A percentile compares a stretch with the other conserved stretches of the same genome.
These are phyloP conservation scores for Chrysosporium keratinophilum DNA, from an alignment of 2,329 filamentous ascomycete species.

Conservation along the genomic window DNA sequence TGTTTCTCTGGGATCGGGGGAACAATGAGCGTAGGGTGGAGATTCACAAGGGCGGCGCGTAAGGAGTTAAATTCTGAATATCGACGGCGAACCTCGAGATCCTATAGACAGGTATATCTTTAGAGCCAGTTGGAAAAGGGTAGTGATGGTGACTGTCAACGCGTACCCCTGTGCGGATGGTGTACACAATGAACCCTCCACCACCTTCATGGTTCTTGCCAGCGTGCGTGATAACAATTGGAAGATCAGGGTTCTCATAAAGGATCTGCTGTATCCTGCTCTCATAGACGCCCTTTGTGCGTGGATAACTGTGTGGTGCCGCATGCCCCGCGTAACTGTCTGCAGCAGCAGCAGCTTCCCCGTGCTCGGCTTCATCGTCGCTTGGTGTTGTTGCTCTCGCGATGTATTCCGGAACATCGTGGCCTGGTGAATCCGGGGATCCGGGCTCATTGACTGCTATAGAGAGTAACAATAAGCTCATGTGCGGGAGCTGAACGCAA, in stretches of 20 bases:
- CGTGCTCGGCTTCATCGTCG: conserved; percentile 22
- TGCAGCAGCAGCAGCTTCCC: conserved; percentile 1
- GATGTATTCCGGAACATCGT: conserved; percentile 51
- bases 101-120: conserved; percentile 43
- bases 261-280: conserved; percentile 96
- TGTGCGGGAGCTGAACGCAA: neutral
- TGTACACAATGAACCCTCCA: conserved; percentile 92
- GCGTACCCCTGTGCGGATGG: conserved; percentile 81
- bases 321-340: conserved; percentile 38
- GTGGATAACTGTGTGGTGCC: conserved; percentile 41
- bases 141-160: neutral
- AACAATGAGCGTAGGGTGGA: conserved; percentile 91
- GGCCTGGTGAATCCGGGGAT: conserved; percentile 59
- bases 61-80: conserved; percentile 96
- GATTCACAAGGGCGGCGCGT: conserved; percentile 72
- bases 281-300: conserved; percentile 78
- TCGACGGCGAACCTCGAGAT: conserved; percentile 84
- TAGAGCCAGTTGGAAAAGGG: neutral
- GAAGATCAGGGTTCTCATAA: conserved; percentile 82
- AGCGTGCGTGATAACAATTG: conserved; percentile 85
- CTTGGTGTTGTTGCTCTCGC: conserved; percentile 43
- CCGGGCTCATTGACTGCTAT: conserved; percentile 49
- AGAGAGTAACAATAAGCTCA: neutral
- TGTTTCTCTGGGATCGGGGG: conserved; percentile 98
- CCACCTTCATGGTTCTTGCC: conserved; percentile 91